Percentiles rank a stretch among this genome's conserved stretches.
phyloP scores from a whole-genome alignment of 2,329 filamentous ascomycete species.

The Cordyceps farinosa region DNA sequence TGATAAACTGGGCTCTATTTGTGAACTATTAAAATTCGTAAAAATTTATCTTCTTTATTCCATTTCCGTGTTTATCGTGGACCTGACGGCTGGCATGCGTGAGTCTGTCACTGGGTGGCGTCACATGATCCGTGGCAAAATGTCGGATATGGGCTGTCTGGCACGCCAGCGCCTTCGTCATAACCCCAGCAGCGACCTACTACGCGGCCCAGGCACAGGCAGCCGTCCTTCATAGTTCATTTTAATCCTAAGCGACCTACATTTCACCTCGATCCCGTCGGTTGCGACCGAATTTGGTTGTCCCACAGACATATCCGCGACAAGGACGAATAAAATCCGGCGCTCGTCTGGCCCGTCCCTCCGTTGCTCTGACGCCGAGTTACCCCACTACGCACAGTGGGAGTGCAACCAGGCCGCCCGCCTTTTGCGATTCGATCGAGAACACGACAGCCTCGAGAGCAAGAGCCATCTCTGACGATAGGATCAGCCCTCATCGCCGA shows the following conservation, averaged over 20 bases:
- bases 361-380: conserved; percentile 9
- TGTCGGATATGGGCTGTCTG: conserved; percentile 24
- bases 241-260: not conserved
- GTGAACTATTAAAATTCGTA: not conserved
- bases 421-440: conserved; percentile 8
- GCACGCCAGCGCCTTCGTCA: conserved; percentile 27
- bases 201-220: conserved; percentile 8
- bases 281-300: not conserved
- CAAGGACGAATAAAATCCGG: not conserved
- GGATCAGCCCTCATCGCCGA: not conserved
- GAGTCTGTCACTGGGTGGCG: conserved; percentile 24
- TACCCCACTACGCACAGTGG: conserved; percentile 11
- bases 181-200: conserved; percentile 19
- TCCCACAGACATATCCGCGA: not conserved
- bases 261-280: not conserved
- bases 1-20: no score
- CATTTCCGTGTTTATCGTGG: not conserved
- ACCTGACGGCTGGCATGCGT: not conserved
- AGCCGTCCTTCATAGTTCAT: not conserved
- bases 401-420: not conserved
- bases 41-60: not conserved
- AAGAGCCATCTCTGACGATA: not conserved
- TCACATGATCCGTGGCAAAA: conserved; percentile 33
- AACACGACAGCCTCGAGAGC: not conserved
- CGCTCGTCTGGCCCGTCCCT: not conserved